Base-by-base conservation (phyloP, 805 yeast genomes). In the Kazachstania africana region DNA sequence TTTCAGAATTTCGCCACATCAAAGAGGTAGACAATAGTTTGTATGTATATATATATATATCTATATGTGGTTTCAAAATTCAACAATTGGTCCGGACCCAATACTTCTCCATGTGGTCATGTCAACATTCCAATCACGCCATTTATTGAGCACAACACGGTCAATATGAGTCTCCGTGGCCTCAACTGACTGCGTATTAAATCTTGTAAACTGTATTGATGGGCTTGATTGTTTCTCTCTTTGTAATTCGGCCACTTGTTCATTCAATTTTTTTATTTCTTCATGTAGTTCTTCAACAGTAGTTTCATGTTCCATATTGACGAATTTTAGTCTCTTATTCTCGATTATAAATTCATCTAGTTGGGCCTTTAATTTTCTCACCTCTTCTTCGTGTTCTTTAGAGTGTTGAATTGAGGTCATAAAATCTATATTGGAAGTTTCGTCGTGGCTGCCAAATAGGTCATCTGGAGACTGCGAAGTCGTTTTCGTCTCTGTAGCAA, bases 121-220 rank as follows among this genome's bases (percentile, higher is more conserved):
- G 47, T 87, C 95, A 3, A 84, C 68, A 47, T 78, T 83, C 85
- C 87, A 87, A 29, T 72, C 75, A 41, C 74, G 75, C 93, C 93
- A 87, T 41, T 72, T 73, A 48, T 66, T 62, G 41, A 87, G 56
- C 43, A 72, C 75, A 9, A 67, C 66, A 5, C 72, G 68, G 38
- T 70, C 71, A 33, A 25, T 56, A 8, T 19, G 22, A 10, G 22
- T 19, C 6, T 19, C 22, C 8, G 25, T 6, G 6, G 13, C 6
- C 13, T 23, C 13, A 8, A 36, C 36, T 26, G 42, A 23, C 28
- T 36, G 22, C 23, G 43, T 13, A 31, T 26, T 35, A 33, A 44
- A 37, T 8, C 31, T 35, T 1, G 50, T 31, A 32, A 42, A 43
- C 32, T 40, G 40, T 6, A 40, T 12, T 13, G 29, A 15, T n/a